These are phyloP conservation scores for Arthrobotrys sinensis DNA, from an alignment of 2,329 filamentous ascomycete species.

Conservation along the genomic window DNA sequence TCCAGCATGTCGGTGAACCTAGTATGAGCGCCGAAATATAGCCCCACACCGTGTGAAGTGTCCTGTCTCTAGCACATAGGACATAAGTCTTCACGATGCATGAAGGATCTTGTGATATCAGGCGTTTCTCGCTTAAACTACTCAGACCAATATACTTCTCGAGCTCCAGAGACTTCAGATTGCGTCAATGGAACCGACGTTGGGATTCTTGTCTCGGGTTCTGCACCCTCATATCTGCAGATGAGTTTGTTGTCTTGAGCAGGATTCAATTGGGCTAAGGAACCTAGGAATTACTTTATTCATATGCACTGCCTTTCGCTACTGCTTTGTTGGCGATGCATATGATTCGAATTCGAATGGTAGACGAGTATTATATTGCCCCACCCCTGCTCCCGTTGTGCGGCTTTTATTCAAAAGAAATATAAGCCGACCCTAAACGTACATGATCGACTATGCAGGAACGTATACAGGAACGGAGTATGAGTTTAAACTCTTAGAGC, in stretches of 20 bases:
- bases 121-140: neutral
- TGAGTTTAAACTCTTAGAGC: neutral
- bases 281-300: neutral
- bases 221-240: neutral
- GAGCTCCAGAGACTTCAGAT: neutral
- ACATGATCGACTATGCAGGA: slow-evolving; percentile 15
- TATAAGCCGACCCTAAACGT: neutral
- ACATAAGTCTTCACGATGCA: neutral
- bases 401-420: slow-evolving; percentile 10
- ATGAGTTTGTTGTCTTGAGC: neutral
- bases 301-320: neutral
- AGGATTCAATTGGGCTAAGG: neutral
- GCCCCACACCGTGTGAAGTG: neutral
- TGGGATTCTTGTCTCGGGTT: neutral
- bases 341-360: neutral
- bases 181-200: neutral
- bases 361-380: neutral
- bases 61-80: neutral
- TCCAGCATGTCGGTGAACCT: neutral
- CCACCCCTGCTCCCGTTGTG: neutral
- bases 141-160: neutral
- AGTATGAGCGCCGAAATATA: neutral
- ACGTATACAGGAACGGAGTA: neutral
- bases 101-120: neutral
- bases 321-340: slow-evolving; percentile 9